Base-by-base conservation (phyloP, 306 rosid genomes). In the Cicer yamashitae region DNA sequence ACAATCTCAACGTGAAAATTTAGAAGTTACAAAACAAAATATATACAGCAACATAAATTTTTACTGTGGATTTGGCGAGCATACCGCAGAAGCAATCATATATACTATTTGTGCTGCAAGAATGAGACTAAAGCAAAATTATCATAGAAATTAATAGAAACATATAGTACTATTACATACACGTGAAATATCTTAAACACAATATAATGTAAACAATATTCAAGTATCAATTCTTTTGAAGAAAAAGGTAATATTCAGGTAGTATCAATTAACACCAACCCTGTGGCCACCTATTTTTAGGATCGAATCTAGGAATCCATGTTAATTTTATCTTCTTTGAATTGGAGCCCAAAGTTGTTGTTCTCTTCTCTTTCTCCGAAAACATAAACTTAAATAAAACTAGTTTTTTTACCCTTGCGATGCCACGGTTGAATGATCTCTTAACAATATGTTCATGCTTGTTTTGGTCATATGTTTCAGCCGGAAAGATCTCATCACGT, bases 271-370 rank as follows among this genome's bases (percentile, higher is more conserved):
- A 89, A 51, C 91, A 82, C 96, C 96, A 93, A 25, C 96, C 96
- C 7, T 89, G 81, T 68, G 98, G 93, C 96, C 93, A 91, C 80
- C 88, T 88, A 7, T 78, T 85, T n/a, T 48, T 71, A 76, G 75
- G 82, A 79, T 93, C 88, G 62, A 80, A 51, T 52, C 75, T 85
- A 0, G 89, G 91, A 64, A 86, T 9, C 88, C 89, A 80, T 56
- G 48, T 68, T 15, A 2, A 72, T 20, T 1, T 77, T 41, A 12
- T 82, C 60, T 54, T 90, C 82, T 59, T 86, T 1, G 76, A 43
- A 39, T 34, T 76, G 0, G 79, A 75, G 20, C 89, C 90, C 14
- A 84, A 67, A 3, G 43, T 11, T 10, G 3, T 20, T 7, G 11
- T 30, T 25, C 10, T 71, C 76, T 77, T 90, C 30, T 65, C 71